Base-by-base conservation (phyloP, 208 protist species). In the Trypanosomatidae sp. region DNA sequence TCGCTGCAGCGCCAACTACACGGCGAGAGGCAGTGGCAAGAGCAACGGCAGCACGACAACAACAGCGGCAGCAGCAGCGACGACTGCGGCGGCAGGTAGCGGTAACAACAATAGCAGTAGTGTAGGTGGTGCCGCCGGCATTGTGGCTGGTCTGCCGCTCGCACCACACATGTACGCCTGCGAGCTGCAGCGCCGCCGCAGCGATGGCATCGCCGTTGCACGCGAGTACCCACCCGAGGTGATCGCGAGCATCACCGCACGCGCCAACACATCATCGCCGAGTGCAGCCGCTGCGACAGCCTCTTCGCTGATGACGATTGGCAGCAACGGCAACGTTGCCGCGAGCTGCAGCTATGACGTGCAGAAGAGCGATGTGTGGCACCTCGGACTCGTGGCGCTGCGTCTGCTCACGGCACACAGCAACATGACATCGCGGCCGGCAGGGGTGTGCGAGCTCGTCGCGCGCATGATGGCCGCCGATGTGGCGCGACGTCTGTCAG, bases 171-270 rank as follows among this genome's bases (percentile, higher is more conserved):
- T 62, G n/a, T 90, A 87, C 54, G 70, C 65, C 13, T 49, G 57
- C 7, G 48, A 56, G 27, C 48, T 90, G 33, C 30, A 15, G 32
- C 73, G 86, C 10, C 68, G 73, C n/a, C 57, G 53, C 30, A 48
- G 54, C 11, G 62, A 60, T 7, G 66, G 73, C 4, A 44, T 77
- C 1, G 39, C 54, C 21, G 43, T 87, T 43, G 61, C 62, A 10
- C 55, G 56, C 11, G 73, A 90, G 42, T 90, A 90, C 58, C 81
- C 81, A 5, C 76, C 77, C 0, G 75, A 90, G 58, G 74, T 79
- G 24, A 7, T 81, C 2, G 51, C 27, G n/a, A n/a, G n/a, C n/a
- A n/a, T n/a, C n/a, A n/a, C n/a, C n/a, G n/a, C n/a, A n/a, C n/a
- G n/a, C n/a, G n/a, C n/a, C n/a, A n/a, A n/a, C n/a, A n/a, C n/a